Percentiles rank a stretch among this genome's conserved stretches.
These are phyloP conservation scores for Trichoderma gracile DNA, from an alignment of 2,329 filamentous ascomycete species.

Conservation along the genomic window DNA sequence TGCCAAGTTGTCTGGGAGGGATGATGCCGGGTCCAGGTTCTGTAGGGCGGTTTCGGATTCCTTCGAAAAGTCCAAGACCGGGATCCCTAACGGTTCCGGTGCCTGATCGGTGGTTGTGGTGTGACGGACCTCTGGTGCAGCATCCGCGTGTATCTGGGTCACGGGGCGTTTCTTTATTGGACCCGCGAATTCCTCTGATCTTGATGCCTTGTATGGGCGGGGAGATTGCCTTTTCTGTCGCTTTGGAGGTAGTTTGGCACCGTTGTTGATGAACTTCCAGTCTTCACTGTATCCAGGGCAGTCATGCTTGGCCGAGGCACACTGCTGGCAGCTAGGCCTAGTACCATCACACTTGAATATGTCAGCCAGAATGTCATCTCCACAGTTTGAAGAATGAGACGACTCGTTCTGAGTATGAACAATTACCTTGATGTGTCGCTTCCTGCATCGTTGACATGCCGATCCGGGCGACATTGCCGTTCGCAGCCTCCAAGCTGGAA, in stretches of 20 bases:
- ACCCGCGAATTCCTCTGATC: not conserved
- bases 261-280: slow-evolving; percentile 20
- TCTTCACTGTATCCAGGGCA: slow-evolving; percentile 15
- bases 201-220: not conserved
- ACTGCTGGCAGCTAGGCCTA: slow-evolving; percentile 6
- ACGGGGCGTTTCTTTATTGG: not conserved
- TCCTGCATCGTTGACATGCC: slow-evolving; percentile 19
- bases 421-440: slow-evolving; percentile 16
- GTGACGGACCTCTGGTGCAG: not conserved
- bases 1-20: not conserved
- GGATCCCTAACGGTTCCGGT: not conserved
- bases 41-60: not conserved
- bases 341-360: slow-evolving; percentile 9
- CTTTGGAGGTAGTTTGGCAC: not conserved
- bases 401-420: not conserved
- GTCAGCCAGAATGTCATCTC: not conserved
- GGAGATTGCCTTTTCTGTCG: slow-evolving; percentile 4
- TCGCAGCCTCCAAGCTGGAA: not conserved
- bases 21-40: not conserved
- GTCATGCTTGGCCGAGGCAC: slow-evolving; percentile 4
- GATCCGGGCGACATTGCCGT: slow-evolving; percentile 19
- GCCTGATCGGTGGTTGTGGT: not conserved
- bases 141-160: not conserved
- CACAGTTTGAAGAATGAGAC: too few relatives aligned
- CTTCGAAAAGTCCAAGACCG: not conserved